Percentiles rank a stretch among this genome's conserved stretches.
Evolutionary conservation across 495 filamentous ascomycete genomes (phyloP).

Genomic region (Viridothelium virens): DNA sequence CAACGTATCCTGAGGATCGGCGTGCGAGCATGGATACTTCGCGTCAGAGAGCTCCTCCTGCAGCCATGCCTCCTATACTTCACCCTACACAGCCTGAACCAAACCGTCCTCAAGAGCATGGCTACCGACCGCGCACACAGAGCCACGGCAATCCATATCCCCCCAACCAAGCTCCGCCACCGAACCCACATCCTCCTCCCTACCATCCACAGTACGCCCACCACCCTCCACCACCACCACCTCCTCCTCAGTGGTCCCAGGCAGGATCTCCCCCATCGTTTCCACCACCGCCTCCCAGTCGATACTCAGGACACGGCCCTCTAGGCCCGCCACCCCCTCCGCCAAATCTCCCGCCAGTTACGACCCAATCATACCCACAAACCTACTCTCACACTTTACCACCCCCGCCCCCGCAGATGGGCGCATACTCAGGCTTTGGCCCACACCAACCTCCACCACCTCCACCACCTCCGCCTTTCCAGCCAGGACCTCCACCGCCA

Average conservation of each 20-base stretch:
- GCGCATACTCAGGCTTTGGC: not conserved
- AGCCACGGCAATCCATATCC: not conserved
- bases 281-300: not conserved
- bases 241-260: not conserved
- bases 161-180: not conserved
- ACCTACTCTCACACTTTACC: constrained; percentile 1
- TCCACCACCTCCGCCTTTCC: not conserved
- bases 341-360: constrained; percentile 5
- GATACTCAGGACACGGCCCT: constrained; percentile 3
- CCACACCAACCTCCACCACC: not conserved
- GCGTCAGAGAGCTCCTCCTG: not conserved
- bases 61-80: constrained; percentile 5
- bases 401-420: not conserved
- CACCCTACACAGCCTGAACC: not conserved
- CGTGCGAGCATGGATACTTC: not conserved
- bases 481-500: not conserved
- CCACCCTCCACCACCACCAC: not conserved
- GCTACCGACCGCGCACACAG: not conserved
- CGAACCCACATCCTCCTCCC: constrained; percentile 21
- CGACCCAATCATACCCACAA: not conserved
- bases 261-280: not conserved
- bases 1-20: not conserved
- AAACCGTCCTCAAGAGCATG: not conserved
- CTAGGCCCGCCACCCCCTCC: constrained; percentile 7
- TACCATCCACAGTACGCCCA: not conserved